Percentiles rank a stretch among this genome's conserved stretches.
Evolutionary conservation across 2,329 filamentous ascomycete species (phyloP).

Genomic region (Tolypocladium amazonense): DNA sequence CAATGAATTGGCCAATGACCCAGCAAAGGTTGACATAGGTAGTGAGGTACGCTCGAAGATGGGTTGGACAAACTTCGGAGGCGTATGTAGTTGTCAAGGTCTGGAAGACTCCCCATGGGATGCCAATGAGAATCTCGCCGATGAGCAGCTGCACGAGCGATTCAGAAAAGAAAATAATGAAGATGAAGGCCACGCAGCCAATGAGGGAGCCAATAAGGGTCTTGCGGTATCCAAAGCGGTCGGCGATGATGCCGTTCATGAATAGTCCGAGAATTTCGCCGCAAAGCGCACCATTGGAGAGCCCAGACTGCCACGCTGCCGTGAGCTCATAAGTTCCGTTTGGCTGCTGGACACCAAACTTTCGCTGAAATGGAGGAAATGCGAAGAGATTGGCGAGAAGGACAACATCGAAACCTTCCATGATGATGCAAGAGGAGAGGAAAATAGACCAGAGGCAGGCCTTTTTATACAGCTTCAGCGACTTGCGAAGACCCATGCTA

Average conservation of each 20-base stretch:
- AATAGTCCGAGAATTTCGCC: slow-evolving; percentile 42
- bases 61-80: slow-evolving; percentile 32
- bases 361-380: slow-evolving; percentile 25
- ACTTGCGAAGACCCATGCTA: slow-evolving; percentile 18
- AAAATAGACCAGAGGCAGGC: slow-evolving; percentile 26
- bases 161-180: slow-evolving; percentile 35
- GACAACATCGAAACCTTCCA: slow-evolving; percentile 29
- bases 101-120: slow-evolving; percentile 37
- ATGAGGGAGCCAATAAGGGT: slow-evolving; percentile 33
- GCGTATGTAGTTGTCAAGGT: slow-evolving; percentile 37
- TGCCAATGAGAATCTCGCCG: slow-evolving; percentile 34
- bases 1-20: slow-evolving; percentile 36
- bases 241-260: slow-evolving; percentile 35
- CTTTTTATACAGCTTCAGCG: slow-evolving; percentile 28
- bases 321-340: slow-evolving; percentile 34
- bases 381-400: slow-evolving; percentile 30
- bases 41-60: slow-evolving; percentile 37
- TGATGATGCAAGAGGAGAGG: slow-evolving; percentile 25
- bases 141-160: slow-evolving; percentile 28
- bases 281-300: slow-evolving; percentile 35
- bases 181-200: slow-evolving; percentile 31
- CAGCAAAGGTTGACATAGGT: slow-evolving; percentile 40
- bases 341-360: slow-evolving; percentile 24
- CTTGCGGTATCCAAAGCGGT: slow-evolving; percentile 34
- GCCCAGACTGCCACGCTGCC: slow-evolving; percentile 40